Conservation (phyloP, 2,329 filamentous ascomycete species). For the Penicillium sp. region DNA sequence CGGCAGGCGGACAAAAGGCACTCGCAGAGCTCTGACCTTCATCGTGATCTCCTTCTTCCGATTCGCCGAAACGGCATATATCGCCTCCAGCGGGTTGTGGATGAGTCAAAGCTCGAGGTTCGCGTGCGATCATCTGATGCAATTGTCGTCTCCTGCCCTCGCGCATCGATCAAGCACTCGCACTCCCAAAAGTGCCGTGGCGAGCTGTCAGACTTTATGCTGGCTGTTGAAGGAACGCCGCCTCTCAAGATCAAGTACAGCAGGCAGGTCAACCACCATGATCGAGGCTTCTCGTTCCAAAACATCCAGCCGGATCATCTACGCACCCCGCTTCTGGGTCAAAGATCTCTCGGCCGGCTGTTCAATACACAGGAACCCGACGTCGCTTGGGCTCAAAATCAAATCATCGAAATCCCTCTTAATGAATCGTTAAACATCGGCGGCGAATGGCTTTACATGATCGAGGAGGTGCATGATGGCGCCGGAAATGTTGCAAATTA, state of each 20-base stretch:
- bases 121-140: constrained; percentile 76
- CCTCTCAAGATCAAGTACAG: constrained; percentile 93
- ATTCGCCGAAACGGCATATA: constrained; percentile 91
- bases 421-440: constrained; percentile 85
- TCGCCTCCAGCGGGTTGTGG: constrained; percentile 79
- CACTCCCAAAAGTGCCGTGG: constrained; percentile 76
- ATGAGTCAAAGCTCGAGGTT: constrained; percentile 93
- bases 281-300: constrained; percentile 87
- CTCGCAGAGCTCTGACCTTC: constrained; percentile 56
- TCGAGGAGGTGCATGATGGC: constrained; percentile 90
- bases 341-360: constrained; percentile 62
- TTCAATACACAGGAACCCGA: constrained; percentile 57
- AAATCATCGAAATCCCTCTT: constrained; percentile 77
- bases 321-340: constrained; percentile 73
- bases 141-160: constrained; percentile 84
- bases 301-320: constrained; percentile 90
- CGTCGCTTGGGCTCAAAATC: constrained; percentile 78
- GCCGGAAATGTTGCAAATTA: constrained; percentile 88
- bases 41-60: constrained; percentile 72
- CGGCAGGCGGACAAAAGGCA: constrained; percentile 68
- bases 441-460: constrained; percentile 85
- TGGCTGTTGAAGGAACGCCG: constrained; percentile 86
- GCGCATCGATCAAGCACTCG: constrained; percentile 71
- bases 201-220: constrained; percentile 81
- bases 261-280: constrained; percentile 80